Conservation (phyloP, 2,329 filamentous ascomycete species). For the Pseudopyrenochaeta lycopersici region DNA sequence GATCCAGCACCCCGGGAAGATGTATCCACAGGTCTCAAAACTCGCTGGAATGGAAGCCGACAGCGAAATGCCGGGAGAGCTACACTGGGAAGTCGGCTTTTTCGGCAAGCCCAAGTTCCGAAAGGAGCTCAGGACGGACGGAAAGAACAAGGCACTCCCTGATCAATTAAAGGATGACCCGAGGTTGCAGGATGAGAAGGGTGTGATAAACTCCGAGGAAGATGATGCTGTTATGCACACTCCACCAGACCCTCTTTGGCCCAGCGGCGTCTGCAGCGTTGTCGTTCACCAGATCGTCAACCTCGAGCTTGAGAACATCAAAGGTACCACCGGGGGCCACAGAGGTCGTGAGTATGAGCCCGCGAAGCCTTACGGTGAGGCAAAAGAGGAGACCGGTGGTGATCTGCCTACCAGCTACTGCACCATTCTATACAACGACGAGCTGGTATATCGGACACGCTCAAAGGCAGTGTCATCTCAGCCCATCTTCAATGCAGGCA, state of each 20-base stretch:
- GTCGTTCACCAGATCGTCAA: constrained; percentile 96
- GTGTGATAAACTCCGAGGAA: constrained; percentile 73
- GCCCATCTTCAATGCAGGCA: constrained; percentile 97
- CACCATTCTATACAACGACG: constrained; percentile 89
- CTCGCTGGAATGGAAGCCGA: constrained; percentile 84
- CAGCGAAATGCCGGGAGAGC: constrained; percentile 88
- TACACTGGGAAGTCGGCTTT: constrained; percentile 96
- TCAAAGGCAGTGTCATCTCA: constrained; percentile 93
- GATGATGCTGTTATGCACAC: constrained; percentile 90
- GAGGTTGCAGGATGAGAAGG: constrained; percentile 88
- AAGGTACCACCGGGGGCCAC: constrained; percentile 81
- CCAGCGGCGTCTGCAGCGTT: constrained; percentile 85
- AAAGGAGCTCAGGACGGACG: constrained; percentile 83
- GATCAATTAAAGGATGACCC: constrained; percentile 75
- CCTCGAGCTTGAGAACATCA: constrained; percentile 88
- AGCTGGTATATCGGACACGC: constrained; percentile 90
- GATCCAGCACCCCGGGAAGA: constrained; percentile 90
- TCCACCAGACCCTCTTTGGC: constrained; percentile 95
- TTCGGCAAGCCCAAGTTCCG: constrained; percentile 92
- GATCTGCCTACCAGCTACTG: constrained; percentile 91
- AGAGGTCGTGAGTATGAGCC: constrained; percentile 90
- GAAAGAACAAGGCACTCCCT: constrained; percentile 81
- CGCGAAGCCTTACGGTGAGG: constrained; percentile 83
- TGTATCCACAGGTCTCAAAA: constrained; percentile 89
- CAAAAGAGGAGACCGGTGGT: constrained; percentile 82